These are phyloP conservation scores for Ligustrum vulgare DNA, from an alignment of 257 asterid species.

Conservation along the genomic window DNA sequence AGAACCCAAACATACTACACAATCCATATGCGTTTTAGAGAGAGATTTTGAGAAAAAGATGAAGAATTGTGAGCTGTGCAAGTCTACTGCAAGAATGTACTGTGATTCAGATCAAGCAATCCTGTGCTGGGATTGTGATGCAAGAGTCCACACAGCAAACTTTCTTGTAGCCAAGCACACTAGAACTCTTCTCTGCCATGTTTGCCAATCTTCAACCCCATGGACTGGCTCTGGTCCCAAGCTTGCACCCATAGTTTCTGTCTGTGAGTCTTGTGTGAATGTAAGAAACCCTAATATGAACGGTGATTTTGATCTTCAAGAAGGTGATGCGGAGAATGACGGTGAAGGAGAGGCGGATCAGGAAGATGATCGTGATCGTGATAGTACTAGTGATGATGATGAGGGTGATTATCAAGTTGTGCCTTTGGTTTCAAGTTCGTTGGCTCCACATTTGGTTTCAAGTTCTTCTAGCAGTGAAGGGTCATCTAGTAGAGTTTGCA, in stretches of 20 bases:
- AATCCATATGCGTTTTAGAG: neutral
- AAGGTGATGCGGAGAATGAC: conserved; percentile 8
- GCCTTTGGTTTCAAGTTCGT: conserved; percentile 46
- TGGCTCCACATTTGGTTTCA: conserved; percentile 35
- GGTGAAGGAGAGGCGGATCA: conserved; percentile 20
- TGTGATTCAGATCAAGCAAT: conserved; percentile 73
- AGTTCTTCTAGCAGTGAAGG: conserved; percentile 44
- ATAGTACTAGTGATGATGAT: conserved; percentile 4
- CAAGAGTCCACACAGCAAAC: conserved; percentile 65
- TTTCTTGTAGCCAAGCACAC: conserved; percentile 70
- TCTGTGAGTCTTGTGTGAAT: conserved; percentile 46
- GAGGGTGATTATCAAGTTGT: conserved; percentile 76
- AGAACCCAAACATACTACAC: neutral
- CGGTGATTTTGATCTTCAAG: conserved; percentile 9
- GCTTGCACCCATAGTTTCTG: conserved; percentile 54
- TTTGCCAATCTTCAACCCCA: conserved; percentile 61
- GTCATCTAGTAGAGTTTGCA: conserved; percentile 27
- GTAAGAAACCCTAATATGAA: neutral
- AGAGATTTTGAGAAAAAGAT: neutral
- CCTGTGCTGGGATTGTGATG: conserved; percentile 76
- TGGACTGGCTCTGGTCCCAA: conserved; percentile 76
- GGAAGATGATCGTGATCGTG: neutral
- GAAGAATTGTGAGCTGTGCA: conserved; percentile 80
- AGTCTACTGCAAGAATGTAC: conserved; percentile 51
- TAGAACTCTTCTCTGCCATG: conserved; percentile 64